Evolutionary conservation across 805 yeast genomes (phyloP).

Genomic region (Saturnispora galanensis): DNA sequence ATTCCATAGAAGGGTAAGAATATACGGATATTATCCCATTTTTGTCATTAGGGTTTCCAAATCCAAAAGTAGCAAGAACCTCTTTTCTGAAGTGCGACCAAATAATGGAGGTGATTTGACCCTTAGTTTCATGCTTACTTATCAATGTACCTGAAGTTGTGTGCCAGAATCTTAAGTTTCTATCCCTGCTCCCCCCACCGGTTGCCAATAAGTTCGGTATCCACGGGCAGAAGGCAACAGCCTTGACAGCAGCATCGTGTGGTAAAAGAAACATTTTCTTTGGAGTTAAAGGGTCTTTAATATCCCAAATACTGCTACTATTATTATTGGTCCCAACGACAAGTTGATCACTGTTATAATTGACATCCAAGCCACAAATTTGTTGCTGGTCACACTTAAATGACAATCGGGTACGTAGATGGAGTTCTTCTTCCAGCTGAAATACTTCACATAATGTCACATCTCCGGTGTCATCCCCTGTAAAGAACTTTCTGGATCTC

Average conservation of each 20-base stretch:
- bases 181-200: slow-evolving; percentile 83
- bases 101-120: slow-evolving; percentile 68
- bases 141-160: slow-evolving; percentile 66
- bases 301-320: slow-evolving; percentile 68
- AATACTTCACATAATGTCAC: slow-evolving; percentile 34
- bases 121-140: slow-evolving; percentile 43
- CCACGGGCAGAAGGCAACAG: slow-evolving; percentile 90
- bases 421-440: slow-evolving; percentile 4
- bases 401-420: slow-evolving; percentile 15
- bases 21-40: slow-evolving; percentile 50
- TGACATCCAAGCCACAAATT: slow-evolving; percentile 59
- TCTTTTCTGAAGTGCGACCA: slow-evolving; percentile 66
- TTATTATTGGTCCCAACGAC: slow-evolving; percentile 87
- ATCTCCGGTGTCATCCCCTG: slow-evolving; percentile 60
- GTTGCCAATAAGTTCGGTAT: slow-evolving; percentile 69
- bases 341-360: slow-evolving; percentile 40
- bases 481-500: slow-evolving; percentile 33
- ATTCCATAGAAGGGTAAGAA: slow-evolving; percentile 54
- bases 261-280: slow-evolving; percentile 37
- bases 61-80: slow-evolving; percentile 75
- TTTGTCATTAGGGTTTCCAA: slow-evolving; percentile 39
- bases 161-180: slow-evolving; percentile 82
- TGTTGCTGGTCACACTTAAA: slow-evolving; percentile 47
- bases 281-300: slow-evolving; percentile 34
- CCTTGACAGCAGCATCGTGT: slow-evolving; percentile 85